Evolutionary conservation across 2,329 filamentous ascomycete species (phyloP).

Genomic region (Cephalotrichum gorgonifer): DNA sequence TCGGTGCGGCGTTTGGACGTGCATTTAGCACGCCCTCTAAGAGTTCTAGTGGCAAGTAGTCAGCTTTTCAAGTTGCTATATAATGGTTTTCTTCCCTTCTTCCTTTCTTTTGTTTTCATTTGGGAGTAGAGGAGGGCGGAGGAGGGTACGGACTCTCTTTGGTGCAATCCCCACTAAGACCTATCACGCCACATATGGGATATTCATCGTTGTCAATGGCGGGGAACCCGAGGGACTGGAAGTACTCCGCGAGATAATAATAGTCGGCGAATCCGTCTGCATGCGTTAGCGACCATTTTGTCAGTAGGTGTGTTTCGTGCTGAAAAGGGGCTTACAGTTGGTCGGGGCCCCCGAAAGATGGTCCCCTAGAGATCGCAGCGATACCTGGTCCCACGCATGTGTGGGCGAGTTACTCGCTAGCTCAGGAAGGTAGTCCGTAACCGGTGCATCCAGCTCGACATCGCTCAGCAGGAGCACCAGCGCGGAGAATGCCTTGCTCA

Average conservation of each 20-base stretch:
- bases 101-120: too few relatives aligned
- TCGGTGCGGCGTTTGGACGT: conserved; percentile 14
- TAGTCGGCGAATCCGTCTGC: conserved; percentile 24
- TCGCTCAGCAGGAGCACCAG: conserved; percentile 25
- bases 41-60: too few relatives aligned
- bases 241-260: conserved; percentile 22
- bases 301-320: too few relatives aligned
- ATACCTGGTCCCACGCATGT: conserved; percentile 25
- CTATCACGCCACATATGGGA: conserved; percentile 23
- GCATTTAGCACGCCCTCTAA: conserved; percentile 21
- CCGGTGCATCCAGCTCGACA: conserved; percentile 18
- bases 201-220: conserved; percentile 20
- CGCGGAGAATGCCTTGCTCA: conserved; percentile 27
- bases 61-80: too few relatives aligned
- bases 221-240: conserved; percentile 24
- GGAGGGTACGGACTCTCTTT: too few relatives aligned
- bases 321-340: conserved; percentile 27
- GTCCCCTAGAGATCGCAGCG: conserved; percentile 23
- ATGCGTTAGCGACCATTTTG: too few relatives aligned
- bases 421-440: conserved; percentile 23
- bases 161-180: conserved; percentile 23
- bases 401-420: conserved; percentile 13
- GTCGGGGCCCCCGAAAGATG: conserved; percentile 24
- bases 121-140: too few relatives aligned
- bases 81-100: too few relatives aligned